These are phyloP conservation scores for Venturia asperata DNA, from an alignment of 2,329 filamentous ascomycete genomes.

Conservation along the genomic window DNA sequence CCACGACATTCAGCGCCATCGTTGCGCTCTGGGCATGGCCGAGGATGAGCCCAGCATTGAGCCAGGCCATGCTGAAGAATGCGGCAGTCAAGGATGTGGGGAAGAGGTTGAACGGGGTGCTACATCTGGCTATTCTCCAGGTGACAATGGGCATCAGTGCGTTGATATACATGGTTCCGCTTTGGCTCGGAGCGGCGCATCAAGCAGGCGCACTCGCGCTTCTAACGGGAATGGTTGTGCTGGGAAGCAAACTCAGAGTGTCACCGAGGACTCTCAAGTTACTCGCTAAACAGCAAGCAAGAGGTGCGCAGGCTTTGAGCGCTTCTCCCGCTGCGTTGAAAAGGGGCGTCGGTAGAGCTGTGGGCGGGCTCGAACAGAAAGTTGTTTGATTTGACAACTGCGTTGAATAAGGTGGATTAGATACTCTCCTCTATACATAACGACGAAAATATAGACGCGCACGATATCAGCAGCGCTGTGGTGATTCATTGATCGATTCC, in stretches of 20 bases:
- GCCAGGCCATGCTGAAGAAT: conserved; percentile 37
- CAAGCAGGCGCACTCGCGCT: conserved; percentile 85
- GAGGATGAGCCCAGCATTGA: conserved; percentile 52
- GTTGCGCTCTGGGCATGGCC: conserved; percentile 75
- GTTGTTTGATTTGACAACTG: neutral
- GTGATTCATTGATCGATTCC: neutral
- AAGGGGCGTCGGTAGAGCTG: conserved; percentile 9
- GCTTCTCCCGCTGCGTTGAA: neutral
- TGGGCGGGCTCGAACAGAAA: conserved; percentile 1
- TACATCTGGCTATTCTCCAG: conserved; percentile 77
- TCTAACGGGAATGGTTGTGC: conserved; percentile 70
- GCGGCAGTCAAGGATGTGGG: conserved; percentile 37
- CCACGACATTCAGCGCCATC: conserved; percentile 77
- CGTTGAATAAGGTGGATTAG: no score
- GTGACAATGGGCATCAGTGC: conserved; percentile 83
- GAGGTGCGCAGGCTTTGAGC: neutral
- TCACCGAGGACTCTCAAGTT: conserved; percentile 55
- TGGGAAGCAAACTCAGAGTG: conserved; percentile 71
- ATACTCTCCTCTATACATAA: no score
- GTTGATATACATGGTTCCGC: conserved; percentile 88
- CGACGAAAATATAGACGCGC: no score
- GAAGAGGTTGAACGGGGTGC: conserved; percentile 68
- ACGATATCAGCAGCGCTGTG: no score
- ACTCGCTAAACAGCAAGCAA: conserved; percentile 37
- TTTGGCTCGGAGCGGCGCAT: conserved; percentile 78